A percentile compares a stretch with the other conserved stretches of the same genome.
phyloP scores from a whole-genome alignment of 2,329 filamentous ascomycete genomes.

The Fonsecaea pedrosoi region DNA sequence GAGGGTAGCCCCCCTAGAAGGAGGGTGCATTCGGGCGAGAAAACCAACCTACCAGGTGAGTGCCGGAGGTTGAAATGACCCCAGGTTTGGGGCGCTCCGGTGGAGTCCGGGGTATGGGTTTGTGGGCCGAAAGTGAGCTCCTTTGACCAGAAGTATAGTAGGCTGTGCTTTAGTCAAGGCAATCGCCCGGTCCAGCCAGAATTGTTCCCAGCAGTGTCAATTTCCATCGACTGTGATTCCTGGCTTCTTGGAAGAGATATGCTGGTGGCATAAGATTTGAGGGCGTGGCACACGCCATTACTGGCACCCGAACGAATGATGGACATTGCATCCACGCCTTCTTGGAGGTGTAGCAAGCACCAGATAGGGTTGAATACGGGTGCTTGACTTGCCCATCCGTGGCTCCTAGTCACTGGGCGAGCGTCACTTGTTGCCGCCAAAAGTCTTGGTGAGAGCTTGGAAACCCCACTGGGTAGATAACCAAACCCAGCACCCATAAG shows the following conservation, averaged over 20 bases:
- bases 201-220: background rate
- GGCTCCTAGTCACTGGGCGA: background rate
- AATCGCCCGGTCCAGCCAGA: constrained; percentile 21
- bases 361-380: background rate
- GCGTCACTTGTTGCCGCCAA: constrained; percentile 5
- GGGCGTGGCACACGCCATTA: constrained; percentile 3
- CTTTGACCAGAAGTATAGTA: constrained; percentile 16
- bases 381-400: constrained; percentile 14
- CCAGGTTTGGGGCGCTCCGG: constrained; percentile 16
- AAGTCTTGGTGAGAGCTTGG: constrained; percentile 18
- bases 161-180: constrained; percentile 17
- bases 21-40: background rate
- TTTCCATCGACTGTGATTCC: background rate
- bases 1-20: background rate
- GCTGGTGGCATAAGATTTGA: background rate
- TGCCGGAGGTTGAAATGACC: constrained; percentile 19
- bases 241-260: constrained; percentile 3
- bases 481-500: background rate
- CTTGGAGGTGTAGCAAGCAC: constrained; percentile 8
- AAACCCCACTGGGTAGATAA: constrained; percentile 9
- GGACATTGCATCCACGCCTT: background rate
- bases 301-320: background rate
- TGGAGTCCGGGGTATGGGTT: constrained; percentile 19
- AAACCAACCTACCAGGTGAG: constrained; percentile 17
- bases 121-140: background rate